A percentile compares a stretch with the other conserved stretches of the same genome.
Conservation (phyloP, 2,329 filamentous ascomycete genomes). For the Fusarium globosum region DNA sequence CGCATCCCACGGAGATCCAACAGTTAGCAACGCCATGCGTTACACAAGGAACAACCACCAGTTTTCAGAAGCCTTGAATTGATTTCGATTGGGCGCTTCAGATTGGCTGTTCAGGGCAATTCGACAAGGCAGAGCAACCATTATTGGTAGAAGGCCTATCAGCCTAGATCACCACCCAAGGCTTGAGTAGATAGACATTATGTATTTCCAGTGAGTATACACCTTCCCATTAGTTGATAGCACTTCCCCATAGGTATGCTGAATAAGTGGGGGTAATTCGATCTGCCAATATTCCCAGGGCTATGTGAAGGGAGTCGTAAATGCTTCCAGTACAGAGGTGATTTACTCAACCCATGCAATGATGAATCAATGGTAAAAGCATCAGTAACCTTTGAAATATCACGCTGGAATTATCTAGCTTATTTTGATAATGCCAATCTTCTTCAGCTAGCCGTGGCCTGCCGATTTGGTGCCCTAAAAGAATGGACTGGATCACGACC, state of each 20-base stretch:
- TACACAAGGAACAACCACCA: not conserved
- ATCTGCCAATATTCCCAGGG: not conserved
- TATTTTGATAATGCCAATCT: not conserved
- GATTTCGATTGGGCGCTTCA: fast-evolving
- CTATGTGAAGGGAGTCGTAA: not conserved
- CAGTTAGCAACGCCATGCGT: not conserved
- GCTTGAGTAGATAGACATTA: too few species aligned
- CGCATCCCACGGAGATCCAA: not conserved
- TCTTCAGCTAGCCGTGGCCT: not conserved
- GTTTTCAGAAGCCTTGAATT: not conserved
- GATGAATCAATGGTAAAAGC: not conserved
- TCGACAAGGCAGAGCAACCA: not conserved
- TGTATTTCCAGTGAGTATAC: not conserved
- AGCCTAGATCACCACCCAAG: not conserved
- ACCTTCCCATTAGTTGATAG: too few species aligned
- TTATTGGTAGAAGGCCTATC: not conserved
- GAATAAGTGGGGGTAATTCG: not conserved
- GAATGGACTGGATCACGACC: not conserved
- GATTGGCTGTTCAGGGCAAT: not conserved
- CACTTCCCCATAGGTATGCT: too few species aligned
- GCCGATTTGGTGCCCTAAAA: not conserved
- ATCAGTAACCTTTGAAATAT: not conserved
- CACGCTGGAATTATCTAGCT: not conserved
- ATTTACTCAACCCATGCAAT: not conserved
- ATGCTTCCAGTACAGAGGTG: not conserved